phyloP scores from a whole-genome alignment of 106 monocot genomes.

The Narthecium ossifragum region DNA sequence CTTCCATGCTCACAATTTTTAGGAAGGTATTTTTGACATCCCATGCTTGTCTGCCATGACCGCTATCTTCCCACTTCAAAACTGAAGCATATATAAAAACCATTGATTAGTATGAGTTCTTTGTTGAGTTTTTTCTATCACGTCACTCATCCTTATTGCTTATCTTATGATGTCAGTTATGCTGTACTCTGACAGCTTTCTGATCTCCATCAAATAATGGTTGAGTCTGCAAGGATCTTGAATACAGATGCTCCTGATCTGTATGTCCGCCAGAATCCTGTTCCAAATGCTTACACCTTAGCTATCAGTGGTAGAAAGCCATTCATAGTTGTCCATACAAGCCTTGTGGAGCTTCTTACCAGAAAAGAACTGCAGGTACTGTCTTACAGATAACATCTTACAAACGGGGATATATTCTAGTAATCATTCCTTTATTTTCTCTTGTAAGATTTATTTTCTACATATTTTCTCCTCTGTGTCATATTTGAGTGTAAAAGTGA shows the following conservation, averaged over 20 bases:
- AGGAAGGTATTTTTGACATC: too few relatives aligned
- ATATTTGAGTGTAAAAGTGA: too few relatives aligned
- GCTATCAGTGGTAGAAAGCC: constrained; percentile 93
- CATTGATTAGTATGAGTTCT: not conserved
- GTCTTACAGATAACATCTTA: too few relatives aligned
- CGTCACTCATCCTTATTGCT: not conserved
- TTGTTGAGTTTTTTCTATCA: not conserved
- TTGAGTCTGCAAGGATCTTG: constrained; percentile 70
- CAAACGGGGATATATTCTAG: too few relatives aligned
- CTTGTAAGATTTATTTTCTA: too few relatives aligned
- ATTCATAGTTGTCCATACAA: constrained; percentile 92
- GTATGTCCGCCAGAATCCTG: constrained; percentile 88
- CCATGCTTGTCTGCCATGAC: not conserved
- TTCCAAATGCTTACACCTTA: constrained; percentile 97
- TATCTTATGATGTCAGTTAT: not conserved
- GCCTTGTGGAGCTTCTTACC: constrained; percentile 85
- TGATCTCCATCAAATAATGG: constrained; percentile 57
- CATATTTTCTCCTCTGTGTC: too few relatives aligned
- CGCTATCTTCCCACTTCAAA: not conserved
- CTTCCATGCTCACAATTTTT: too few relatives aligned
- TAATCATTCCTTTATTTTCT: too few relatives aligned
- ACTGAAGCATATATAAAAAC: not conserved
- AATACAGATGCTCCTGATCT: constrained; percentile 87
- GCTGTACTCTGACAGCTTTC: constrained; percentile 46
- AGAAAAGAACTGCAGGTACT: constrained; percentile 86